Evolutionary conservation across 805 yeast genomes (phyloP), one percentile per base, ranked within the genome.

Genomic region (Teunomyces gatunensis): DNA sequence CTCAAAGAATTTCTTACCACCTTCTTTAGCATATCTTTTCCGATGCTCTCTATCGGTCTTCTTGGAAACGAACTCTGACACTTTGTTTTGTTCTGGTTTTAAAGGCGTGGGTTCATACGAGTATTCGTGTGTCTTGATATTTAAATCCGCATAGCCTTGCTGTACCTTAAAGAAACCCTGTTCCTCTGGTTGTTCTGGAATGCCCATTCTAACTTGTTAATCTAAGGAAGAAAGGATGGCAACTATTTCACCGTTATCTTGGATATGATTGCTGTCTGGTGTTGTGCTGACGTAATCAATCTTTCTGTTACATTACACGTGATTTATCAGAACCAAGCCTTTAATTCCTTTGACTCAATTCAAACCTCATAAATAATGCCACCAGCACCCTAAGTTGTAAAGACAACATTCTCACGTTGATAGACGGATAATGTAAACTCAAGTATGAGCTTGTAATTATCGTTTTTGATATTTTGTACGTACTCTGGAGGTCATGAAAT

Each of bases 51-150:
- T 56, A 44, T 60, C 64, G 15, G 63, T 64, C 15, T 69, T 59
- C 36, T 54, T 50, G 34, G 54, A 49, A 42, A 68, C 30, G 49
- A 65, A 69, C 15, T 59, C 65, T 35, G 54, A 47, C 3, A 64
- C 63, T 48, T 61, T 62, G 41, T 58, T 55, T 35, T 61, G 66
- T 61, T 3, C 49, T 13, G 42, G 34, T 28, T 20, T 33, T 6
- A 68, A 43, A 3, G 74, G 69, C 2, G 73, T 68, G 11, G 74
- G 74, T 23, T 64, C 35, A 47, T 58, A 73, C 25, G 48, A 54
- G 49, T 68, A 69, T 45, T 55, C 53, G 11, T 66, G 69, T 12
- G 71, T 64, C 30, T 64, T 48, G 34, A 67, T 52, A 18, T 64
- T 45, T 42, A 64, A 43, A 37, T 62, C 64, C 20, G 57, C 58